Base-by-base conservation (phyloP, 495 filamentous ascomycete genomes). In the Talaromyces stipitatus region DNA sequence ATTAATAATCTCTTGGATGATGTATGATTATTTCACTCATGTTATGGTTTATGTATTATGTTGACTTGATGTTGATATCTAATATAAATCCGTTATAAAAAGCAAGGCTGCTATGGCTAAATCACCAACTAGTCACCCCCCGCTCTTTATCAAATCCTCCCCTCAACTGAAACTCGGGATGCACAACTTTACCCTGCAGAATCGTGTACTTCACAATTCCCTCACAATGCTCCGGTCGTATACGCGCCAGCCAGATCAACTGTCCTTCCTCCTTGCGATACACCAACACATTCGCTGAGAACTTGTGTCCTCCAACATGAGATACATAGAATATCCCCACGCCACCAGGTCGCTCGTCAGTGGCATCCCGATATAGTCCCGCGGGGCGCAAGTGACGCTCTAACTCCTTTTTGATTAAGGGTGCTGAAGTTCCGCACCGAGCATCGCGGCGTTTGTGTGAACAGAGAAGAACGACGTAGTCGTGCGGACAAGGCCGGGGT, bases 291-390 rank as follows among this genome's bases (percentile, higher is more conserved):
- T 98, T 98, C 1, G 94, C 94, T 6, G 83, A 82, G 67, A 90
- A 97, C 71, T 95, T 95, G 66, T 98, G 94, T 0, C 94, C 94
- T 10, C 94, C 94, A 0, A 97, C 90, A 68, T 98, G 94, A 57
- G 85, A 91, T 52, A 97, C 90, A 64, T 96, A 97, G 65, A 95
- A 94, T 32, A 98, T 88, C 2, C 91, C 94, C 1, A 89, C 91
- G 0, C 94, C 94, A 8, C 92, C 92, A 0, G 89, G 84, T 26
- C 92, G 70, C 62, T 88, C 84, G 67, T 97, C 94, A 55, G 89
- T 83, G 2, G 89, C 69, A 64, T 97, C 94, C n/a, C 94, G 85
- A 64, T 88, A 89, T 0, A 98, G 70, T 0, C 91, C 90, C 7
- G 90, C 73, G 0, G 90, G 85, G 3, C 91, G 86, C 32, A 98